These are phyloP conservation scores for Leccinum sublutescens DNA, from an alignment of 768 basidiomycete species.

Conservation along the genomic window DNA sequence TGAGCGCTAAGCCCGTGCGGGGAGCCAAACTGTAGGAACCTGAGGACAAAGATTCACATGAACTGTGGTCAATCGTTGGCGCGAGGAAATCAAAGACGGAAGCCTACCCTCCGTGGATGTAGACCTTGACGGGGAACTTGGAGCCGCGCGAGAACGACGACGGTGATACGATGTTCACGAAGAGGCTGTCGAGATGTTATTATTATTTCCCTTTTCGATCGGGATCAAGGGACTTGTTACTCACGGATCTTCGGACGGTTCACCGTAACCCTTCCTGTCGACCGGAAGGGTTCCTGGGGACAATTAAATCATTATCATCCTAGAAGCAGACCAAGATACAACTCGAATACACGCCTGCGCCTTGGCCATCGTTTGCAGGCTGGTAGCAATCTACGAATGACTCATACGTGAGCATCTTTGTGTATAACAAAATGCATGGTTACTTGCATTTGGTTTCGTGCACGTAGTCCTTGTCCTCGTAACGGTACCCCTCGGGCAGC, in stretches of 20 bases:
- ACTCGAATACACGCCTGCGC: slow-evolving; percentile 38
- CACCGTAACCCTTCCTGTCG: slow-evolving; percentile 64
- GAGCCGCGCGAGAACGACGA: slow-evolving; percentile 40
- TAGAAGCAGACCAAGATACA: not conserved
- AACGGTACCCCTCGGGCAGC: slow-evolving; percentile 52
- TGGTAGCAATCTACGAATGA: slow-evolving; percentile 51
- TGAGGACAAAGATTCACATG: slow-evolving; percentile 23
- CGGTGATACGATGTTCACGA: slow-evolving; percentile 63
- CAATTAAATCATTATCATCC: not conserved
- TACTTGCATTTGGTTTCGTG: slow-evolving; percentile 54
- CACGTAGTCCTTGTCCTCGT: slow-evolving; percentile 60
- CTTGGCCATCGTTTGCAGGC: slow-evolving; percentile 64
- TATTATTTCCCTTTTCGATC: not conserved
- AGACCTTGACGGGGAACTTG: slow-evolving; percentile 65
- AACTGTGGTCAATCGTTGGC: not conserved
- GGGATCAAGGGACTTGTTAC: not conserved
- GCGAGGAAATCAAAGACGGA: not conserved
- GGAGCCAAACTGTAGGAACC: slow-evolving; percentile 78
- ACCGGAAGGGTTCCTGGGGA: slow-evolving; percentile 44
- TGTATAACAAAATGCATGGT: not conserved
- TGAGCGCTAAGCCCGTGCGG: slow-evolving; percentile 61
- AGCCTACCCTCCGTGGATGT: slow-evolving; percentile 72
- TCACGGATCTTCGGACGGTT: slow-evolving; percentile 71
- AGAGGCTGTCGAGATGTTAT: slow-evolving; percentile 42
- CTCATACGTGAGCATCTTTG: not conserved